Conservation (phyloP, 2,329 filamentous ascomycete genomes). For the Verruconis gallopava region DNA sequence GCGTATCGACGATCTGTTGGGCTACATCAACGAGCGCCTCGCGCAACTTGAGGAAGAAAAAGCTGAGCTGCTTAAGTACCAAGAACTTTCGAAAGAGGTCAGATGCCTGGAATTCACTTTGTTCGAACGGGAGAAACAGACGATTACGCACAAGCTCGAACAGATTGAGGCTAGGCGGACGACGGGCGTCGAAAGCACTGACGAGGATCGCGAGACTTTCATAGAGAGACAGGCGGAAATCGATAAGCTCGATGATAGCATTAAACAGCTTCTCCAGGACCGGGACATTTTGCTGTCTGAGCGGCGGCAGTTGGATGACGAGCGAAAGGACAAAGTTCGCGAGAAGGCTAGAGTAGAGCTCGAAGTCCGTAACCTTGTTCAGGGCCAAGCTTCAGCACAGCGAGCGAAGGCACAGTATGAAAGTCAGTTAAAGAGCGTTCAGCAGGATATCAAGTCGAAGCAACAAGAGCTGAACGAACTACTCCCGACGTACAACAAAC, state of each 20-base stretch:
- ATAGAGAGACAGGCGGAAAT: slow-evolving; percentile 69
- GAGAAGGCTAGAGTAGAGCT: slow-evolving; percentile 75
- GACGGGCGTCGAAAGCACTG: slow-evolving; percentile 71
- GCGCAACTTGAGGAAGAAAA: slow-evolving; percentile 92
- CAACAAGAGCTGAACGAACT: slow-evolving; percentile 64
- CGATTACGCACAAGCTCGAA: slow-evolving; percentile 63
- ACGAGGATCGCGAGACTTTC: slow-evolving; percentile 66
- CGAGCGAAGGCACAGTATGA: slow-evolving; percentile 59
- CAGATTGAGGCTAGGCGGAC: slow-evolving; percentile 71
- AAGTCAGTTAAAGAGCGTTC: slow-evolving; percentile 57
- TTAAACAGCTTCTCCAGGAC: slow-evolving; percentile 66
- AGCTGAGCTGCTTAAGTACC: slow-evolving; percentile 83
- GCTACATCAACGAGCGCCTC: slow-evolving; percentile 83
- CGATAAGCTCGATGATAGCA: slow-evolving; percentile 61
- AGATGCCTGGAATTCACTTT: slow-evolving; percentile 91
- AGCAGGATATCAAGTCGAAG: slow-evolving; percentile 59
- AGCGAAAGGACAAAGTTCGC: slow-evolving; percentile 71
- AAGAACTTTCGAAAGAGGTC: slow-evolving; percentile 87
- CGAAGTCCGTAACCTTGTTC: slow-evolving; percentile 67
- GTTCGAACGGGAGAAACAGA: slow-evolving; percentile 76
- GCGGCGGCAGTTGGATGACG: slow-evolving; percentile 75
- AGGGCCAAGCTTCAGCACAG: slow-evolving; percentile 67
- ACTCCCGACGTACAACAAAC: slow-evolving; percentile 62
- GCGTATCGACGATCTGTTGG: slow-evolving; percentile 86
- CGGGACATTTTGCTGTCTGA: slow-evolving; percentile 78